These are phyloP conservation scores for Prunus armeniaca DNA, from an alignment of 306 rosid species.

Conservation along the genomic window DNA sequence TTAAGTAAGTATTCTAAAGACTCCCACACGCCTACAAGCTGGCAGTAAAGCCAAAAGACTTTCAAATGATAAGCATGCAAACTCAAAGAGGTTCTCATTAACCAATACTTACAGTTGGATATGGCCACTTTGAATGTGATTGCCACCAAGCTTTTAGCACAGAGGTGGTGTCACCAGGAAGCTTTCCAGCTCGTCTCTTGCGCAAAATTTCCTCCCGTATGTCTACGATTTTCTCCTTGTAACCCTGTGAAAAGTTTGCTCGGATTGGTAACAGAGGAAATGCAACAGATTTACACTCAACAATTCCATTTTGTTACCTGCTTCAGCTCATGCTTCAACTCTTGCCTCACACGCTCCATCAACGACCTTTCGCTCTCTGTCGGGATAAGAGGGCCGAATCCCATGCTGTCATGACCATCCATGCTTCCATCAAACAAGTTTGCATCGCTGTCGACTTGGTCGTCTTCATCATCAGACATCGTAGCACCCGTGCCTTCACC, in stretches of 20 bases:
- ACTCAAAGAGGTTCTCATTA: not conserved
- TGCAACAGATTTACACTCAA: not conserved
- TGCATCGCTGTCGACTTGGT: slow-evolving; percentile 79
- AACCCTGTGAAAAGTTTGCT: slow-evolving; percentile 47
- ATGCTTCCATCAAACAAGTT: slow-evolving; percentile 77
- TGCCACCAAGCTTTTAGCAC: slow-evolving; percentile 98
- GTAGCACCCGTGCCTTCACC: slow-evolving; percentile 99
- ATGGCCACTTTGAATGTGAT: slow-evolving; percentile 96
- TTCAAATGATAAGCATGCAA: not conserved
- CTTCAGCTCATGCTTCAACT: slow-evolving; percentile 88
- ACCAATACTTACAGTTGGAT: slow-evolving; percentile 76
- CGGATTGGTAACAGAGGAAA: not conserved
- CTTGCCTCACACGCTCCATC: slow-evolving; percentile 98
- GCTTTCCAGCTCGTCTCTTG: slow-evolving; percentile 99
- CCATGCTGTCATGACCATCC: slow-evolving; percentile 84
- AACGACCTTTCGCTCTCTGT: slow-evolving; percentile 96
- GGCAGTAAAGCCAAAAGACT: no score
- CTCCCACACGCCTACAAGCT: no score
- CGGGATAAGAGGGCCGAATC: slow-evolving; percentile 95
- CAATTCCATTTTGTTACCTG: slow-evolving; percentile 43
- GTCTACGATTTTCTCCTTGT: slow-evolving; percentile 95
- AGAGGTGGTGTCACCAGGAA: slow-evolving; percentile 98
- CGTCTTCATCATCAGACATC: slow-evolving; percentile 96
- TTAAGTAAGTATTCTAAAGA: not conserved
- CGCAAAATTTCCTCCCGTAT: slow-evolving; percentile 94